Conservation (phyloP, 768 basidiomycete genomes). For the Amanita brunnescens region DNA sequence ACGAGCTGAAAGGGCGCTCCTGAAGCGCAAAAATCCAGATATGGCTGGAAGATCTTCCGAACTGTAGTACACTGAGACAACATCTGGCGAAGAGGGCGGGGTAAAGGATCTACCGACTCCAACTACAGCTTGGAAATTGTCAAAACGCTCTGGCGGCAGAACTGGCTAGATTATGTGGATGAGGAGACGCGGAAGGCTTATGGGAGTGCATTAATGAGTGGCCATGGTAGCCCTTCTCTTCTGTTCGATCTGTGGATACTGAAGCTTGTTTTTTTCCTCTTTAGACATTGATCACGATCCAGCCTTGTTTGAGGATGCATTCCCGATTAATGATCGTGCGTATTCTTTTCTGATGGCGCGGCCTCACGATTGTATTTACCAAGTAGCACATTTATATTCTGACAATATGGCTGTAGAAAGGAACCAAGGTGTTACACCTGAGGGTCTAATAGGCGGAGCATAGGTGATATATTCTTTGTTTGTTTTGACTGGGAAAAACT, state of each 20-base stretch:
- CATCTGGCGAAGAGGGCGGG: conserved; percentile 5
- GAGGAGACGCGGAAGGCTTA: conserved; percentile 15
- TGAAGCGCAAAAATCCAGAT: conserved; percentile 7
- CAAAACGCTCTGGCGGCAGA: conserved; percentile 6
- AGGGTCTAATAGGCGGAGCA: no score
- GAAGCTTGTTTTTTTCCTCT: conserved; percentile 5
- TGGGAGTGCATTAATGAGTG: conserved; percentile 15
- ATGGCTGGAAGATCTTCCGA: conserved; percentile 5
- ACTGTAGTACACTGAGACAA: conserved; percentile 8
- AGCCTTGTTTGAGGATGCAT: conserved; percentile 15
- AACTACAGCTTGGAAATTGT: not conserved
- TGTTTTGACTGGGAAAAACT: no score
- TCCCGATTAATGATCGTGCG: conserved; percentile 11
- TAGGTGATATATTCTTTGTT: no score
- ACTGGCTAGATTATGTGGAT: conserved; percentile 10
- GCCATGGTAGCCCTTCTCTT: conserved; percentile 12
- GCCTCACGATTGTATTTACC: conserved; percentile 6
- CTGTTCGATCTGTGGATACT: conserved; percentile 7
- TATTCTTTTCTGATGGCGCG: conserved; percentile 6
- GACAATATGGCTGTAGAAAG: conserved; percentile 5
- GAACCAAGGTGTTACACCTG: conserved; percentile 6
- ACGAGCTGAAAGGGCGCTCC: conserved; percentile 1
- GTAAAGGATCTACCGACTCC: not conserved
- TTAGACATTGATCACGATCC: conserved; percentile 14
- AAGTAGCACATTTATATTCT: conserved; percentile 10